Evolutionary conservation across 2,329 filamentous ascomycete genomes (phyloP).

Genomic region (Dactylonectria macrodidyma): DNA sequence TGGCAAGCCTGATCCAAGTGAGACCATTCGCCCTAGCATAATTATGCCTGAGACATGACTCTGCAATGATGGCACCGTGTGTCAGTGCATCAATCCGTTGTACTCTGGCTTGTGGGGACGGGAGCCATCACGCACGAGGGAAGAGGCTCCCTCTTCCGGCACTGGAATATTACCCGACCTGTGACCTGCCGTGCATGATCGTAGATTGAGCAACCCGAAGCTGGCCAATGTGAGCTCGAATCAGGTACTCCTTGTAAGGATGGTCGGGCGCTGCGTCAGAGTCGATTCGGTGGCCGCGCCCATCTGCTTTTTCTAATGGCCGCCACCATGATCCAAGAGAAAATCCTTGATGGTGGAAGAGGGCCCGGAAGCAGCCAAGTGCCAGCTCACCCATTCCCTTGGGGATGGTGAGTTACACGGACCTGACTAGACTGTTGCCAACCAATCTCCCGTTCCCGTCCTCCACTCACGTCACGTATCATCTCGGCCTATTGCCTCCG

Average conservation of each 20-base stretch:
- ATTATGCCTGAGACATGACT: slow-evolving; percentile 40
- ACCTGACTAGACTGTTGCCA: slow-evolving; percentile 11
- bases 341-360: slow-evolving; percentile 15
- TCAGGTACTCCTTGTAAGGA: slow-evolving; percentile 9
- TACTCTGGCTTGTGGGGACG: slow-evolving; percentile 34
- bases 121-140: slow-evolving; percentile 34
- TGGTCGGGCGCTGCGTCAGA: slow-evolving; percentile 6
- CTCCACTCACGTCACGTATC: slow-evolving; percentile 9
- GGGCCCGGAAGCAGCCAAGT: slow-evolving; percentile 20
- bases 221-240: slow-evolving; percentile 7
- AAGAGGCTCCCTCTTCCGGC: slow-evolving; percentile 13
- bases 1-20: slow-evolving; percentile 26
- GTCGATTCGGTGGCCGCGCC: slow-evolving; percentile 21
- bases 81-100: slow-evolving; percentile 26
- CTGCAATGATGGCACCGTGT: slow-evolving; percentile 29
- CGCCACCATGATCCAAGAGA: slow-evolving; percentile 16
- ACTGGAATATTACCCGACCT: slow-evolving; percentile 40
- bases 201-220: slow-evolving; percentile 32
- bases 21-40: slow-evolving; percentile 22
- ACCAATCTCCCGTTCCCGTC: slow-evolving; percentile 18
- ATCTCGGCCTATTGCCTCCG: slow-evolving; percentile 16
- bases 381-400: slow-evolving; percentile 13
- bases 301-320: slow-evolving; percentile 32
- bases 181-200: slow-evolving; percentile 36
- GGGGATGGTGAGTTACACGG: slow-evolving; percentile 32